phyloP scores from a whole-genome alignment of 75 land plant genomes.

The Isoetes taiwanensis region DNA sequence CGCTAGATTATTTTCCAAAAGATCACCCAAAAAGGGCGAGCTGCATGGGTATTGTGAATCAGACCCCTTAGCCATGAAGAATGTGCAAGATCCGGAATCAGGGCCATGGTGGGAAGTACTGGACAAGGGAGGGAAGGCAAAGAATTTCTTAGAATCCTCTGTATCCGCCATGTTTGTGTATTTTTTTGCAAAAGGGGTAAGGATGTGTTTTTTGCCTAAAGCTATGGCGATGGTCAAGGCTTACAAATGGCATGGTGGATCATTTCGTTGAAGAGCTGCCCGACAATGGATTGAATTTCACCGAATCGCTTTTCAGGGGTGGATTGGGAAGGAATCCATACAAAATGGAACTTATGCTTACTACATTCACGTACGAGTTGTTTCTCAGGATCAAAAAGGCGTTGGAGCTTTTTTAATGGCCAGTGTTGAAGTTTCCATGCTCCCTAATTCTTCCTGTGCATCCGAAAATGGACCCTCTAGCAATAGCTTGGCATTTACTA shows the following conservation, averaged over 20 bases:
- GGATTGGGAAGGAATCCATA: slow-evolving; percentile 18
- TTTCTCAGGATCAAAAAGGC: slow-evolving; percentile 21
- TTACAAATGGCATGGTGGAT: not conserved
- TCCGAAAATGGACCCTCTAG: too few relatives aligned
- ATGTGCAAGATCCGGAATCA: slow-evolving; percentile 16
- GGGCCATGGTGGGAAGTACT: slow-evolving; percentile 27
- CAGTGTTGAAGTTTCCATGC: too few relatives aligned
- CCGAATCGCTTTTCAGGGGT: slow-evolving; percentile 6
- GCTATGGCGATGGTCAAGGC: not conserved
- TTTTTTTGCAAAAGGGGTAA: slow-evolving; percentile 9
- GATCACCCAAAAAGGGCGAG: slow-evolving; percentile 6
- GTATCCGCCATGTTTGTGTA: slow-evolving; percentile 22
- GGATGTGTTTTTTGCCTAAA: slow-evolving; percentile 12
- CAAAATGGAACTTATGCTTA: slow-evolving; percentile 19
- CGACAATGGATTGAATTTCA: slow-evolving; percentile 12
- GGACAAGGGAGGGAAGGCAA: slow-evolving; percentile 7
- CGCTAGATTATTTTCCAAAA: slow-evolving; percentile 19
- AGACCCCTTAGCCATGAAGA: slow-evolving; percentile 9
- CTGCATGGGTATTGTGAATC: slow-evolving; percentile 13
- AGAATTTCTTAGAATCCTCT: slow-evolving; percentile 22
- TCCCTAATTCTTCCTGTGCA: too few relatives aligned
- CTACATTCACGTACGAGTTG: slow-evolving; percentile 17
- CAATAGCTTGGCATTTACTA: too few relatives aligned
- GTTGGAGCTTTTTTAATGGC: slow-evolving; percentile 24
- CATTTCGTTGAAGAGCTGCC: slow-evolving; percentile 5